These are phyloP conservation scores for Solanum chiquidenum DNA, from an alignment of 257 asterid species.

Conservation along the genomic window DNA sequence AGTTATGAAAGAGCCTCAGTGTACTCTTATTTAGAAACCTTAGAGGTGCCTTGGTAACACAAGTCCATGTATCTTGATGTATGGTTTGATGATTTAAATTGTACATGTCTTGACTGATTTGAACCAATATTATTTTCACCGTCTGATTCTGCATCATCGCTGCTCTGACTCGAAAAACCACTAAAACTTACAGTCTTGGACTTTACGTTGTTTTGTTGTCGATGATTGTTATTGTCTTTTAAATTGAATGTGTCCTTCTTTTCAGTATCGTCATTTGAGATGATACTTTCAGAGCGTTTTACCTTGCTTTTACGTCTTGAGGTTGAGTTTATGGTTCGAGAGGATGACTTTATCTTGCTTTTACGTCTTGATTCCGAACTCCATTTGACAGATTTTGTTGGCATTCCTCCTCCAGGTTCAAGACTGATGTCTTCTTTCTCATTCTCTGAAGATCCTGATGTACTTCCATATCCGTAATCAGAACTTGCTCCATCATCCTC, in stretches of 20 bases:
- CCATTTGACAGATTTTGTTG: not conserved
- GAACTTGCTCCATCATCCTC: not conserved
- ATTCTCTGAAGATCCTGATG: not conserved
- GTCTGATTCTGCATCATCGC: slow-evolving; percentile 5
- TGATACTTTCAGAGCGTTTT: not conserved
- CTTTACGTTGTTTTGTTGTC: not conserved
- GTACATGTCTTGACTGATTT: not conserved
- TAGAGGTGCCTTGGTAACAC: not conserved
- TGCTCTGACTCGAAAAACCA: not conserved
- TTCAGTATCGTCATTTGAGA: not conserved
- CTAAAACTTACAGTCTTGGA: not conserved
- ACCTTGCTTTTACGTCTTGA: not conserved
- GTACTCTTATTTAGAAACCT: not conserved
- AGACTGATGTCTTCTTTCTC: not conserved
- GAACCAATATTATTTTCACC: not conserved
- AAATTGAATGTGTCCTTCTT: not conserved
- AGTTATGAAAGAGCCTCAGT: not conserved
- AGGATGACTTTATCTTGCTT: slow-evolving; percentile 9
- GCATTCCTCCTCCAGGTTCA: not conserved
- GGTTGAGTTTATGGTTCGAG: slow-evolving; percentile 7
- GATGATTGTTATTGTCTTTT: not conserved
- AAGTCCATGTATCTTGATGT: not conserved
- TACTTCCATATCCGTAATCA: not conserved
- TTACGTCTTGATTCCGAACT: not conserved
- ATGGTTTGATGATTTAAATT: not conserved